Conservation (phyloP, 345 rosid genomes). For the Eucalyptus dawsonii region DNA sequence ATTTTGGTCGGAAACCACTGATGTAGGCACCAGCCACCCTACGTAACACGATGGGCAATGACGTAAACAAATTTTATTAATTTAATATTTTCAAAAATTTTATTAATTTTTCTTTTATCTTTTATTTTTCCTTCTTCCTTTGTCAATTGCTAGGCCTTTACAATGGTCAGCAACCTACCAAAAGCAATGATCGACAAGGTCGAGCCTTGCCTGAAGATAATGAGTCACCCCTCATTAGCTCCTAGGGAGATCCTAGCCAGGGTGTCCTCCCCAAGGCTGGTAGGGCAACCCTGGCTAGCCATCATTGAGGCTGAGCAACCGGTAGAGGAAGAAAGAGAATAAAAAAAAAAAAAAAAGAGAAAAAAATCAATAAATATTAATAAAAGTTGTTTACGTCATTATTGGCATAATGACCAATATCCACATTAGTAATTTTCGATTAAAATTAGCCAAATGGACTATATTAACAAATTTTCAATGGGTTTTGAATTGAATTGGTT, state of each 20-base stretch:
- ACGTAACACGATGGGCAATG: fast-evolving
- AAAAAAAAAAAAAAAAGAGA: too few relatives aligned
- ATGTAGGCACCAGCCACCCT: fast-evolving
- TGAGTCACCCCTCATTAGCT: background rate
- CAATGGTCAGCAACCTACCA: fast-evolving
- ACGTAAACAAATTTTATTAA: too few relatives aligned
- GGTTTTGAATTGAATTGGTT: background rate
- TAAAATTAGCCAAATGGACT: fast-evolving
- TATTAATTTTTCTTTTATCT: too few relatives aligned
- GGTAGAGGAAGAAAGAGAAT: too few relatives aligned
- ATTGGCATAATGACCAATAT: fast-evolving
- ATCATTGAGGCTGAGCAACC: fast-evolving
- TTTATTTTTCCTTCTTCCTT: background rate
- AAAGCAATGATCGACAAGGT: too few relatives aligned
- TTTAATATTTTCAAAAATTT: too few relatives aligned
- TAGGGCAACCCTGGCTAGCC: background rate
- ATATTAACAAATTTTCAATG: too few relatives aligned
- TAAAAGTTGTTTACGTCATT: too few relatives aligned
- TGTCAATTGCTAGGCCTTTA: background rate
- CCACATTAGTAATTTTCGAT: fast-evolving
- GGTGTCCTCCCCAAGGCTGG: background rate
- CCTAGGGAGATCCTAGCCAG: fast-evolving
- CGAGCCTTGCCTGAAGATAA: fast-evolving
- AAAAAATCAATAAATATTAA: too few relatives aligned
- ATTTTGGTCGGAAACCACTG: fast-evolving